Evolutionary conservation across 345 rosid genomes (phyloP).

Genomic region (Firmiana major): DNA sequence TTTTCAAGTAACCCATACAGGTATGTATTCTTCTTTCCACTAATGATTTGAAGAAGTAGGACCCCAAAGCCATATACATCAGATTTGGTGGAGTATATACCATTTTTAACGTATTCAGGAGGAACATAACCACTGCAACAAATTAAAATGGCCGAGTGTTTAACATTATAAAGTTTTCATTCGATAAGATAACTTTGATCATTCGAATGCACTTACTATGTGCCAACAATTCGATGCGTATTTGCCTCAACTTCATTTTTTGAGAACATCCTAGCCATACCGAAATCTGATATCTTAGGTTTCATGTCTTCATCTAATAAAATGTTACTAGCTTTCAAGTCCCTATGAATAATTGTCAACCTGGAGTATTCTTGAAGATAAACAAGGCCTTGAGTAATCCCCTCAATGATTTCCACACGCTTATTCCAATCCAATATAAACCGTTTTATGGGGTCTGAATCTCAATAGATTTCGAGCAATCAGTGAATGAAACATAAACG

Average conservation of each 20-base stretch:
- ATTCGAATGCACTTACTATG: neutral
- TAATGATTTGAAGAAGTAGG: constrained; percentile 11
- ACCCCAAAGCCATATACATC: constrained; percentile 17
- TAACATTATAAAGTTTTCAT: neutral
- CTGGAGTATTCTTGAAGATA: constrained; percentile 35
- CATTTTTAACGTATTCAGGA: constrained; percentile 10
- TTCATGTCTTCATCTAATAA: neutral
- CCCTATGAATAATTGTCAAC: constrained; percentile 21
- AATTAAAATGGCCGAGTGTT: neutral
- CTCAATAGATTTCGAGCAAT: neutral
- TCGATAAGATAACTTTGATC: neutral
- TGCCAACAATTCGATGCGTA: constrained; percentile 10
- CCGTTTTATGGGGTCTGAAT: neutral
- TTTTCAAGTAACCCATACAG: neutral
- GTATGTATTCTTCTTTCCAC: constrained; percentile 8
- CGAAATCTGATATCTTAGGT: constrained; percentile 8
- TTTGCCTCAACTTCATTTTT: constrained; percentile 8
- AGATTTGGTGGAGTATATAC: constrained; percentile 5
- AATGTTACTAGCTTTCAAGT: constrained; percentile 15
- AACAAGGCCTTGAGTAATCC: constrained; percentile 28
- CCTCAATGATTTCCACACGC: neutral
- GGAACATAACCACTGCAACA: constrained; percentile 19
- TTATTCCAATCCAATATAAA: neutral
- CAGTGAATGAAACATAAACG: too few relatives aligned
- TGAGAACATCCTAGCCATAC: constrained; percentile 11